These are phyloP conservation scores for Candida wancherniae DNA, from an alignment of 805 yeast species.

Conservation along the genomic window DNA sequence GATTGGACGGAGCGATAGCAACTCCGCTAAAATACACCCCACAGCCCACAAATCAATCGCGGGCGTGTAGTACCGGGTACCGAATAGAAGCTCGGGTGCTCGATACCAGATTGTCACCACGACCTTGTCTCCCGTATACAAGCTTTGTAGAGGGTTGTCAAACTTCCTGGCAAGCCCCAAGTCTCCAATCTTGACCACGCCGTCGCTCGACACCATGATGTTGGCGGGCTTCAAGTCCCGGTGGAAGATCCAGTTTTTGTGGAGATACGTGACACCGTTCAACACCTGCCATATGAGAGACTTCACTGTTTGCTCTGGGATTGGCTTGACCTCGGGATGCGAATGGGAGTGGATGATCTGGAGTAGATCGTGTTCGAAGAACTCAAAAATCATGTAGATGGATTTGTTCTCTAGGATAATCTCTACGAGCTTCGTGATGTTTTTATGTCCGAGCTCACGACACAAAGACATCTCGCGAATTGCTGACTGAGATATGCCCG, in stretches of 20 bases:
- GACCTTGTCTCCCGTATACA: conserved; percentile 90
- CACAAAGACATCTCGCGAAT: conserved; percentile 95
- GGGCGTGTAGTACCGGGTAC: conserved; percentile 88
- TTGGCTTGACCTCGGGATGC: conserved; percentile 76
- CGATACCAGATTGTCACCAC: conserved; percentile 97
- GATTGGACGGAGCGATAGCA: conserved; percentile 82
- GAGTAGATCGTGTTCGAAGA: conserved; percentile 90
- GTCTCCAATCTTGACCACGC: conserved; percentile 94
- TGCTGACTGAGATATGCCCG: conserved; percentile 95
- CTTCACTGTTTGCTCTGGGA: conserved; percentile 75
- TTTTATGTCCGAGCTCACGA: conserved; percentile 75
- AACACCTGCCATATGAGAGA: conserved; percentile 89
- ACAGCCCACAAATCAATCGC: conserved; percentile 94
- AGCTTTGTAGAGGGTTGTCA: conserved; percentile 78
- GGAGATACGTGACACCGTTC: conserved; percentile 86
- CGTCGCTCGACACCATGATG: conserved; percentile 87
- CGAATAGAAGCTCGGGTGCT: conserved; percentile 87
- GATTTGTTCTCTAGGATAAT: conserved; percentile 82
- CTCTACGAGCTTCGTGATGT: conserved; percentile 75
- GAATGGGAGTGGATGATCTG: conserved; percentile 94
- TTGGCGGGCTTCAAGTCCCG: conserved; percentile 97
- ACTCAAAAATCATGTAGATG: conserved; percentile 93
- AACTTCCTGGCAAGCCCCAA: conserved; percentile 87
- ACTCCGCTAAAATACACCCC: conserved; percentile 91
- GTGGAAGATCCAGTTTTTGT: conserved; percentile 94